Percentiles rank a stretch among this genome's conserved stretches.
phyloP scores from a whole-genome alignment of 176 grass and related monocot species.

The Aegilops umbellulata region DNA sequence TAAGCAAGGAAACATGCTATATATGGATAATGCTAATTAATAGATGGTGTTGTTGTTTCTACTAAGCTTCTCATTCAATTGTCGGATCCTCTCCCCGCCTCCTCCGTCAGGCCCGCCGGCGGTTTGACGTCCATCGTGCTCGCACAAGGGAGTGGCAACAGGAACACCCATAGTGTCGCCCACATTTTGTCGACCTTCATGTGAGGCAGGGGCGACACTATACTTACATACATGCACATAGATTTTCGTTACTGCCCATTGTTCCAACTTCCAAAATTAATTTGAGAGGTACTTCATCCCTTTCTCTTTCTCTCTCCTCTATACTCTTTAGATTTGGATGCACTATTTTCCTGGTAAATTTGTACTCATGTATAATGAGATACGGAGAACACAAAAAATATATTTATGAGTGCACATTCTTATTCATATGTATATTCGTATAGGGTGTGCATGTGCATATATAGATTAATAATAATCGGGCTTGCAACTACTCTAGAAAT shows the following conservation, averaged over 20 bases:
- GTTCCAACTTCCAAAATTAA: not conserved
- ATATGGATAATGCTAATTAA: constrained; percentile 44
- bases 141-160: constrained; percentile 25
- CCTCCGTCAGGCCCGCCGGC: not conserved
- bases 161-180: not conserved
- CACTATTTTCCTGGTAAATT: not conserved
- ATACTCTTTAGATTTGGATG: not conserved
- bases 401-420: not conserved
- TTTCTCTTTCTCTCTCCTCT: too few relatives aligned
- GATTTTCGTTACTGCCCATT: not conserved
- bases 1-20: constrained; percentile 34
- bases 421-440: not conserved
- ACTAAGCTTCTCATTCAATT: not conserved
- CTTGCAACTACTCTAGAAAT: not conserved
- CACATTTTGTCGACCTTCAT: not conserved
- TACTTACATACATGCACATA: not conserved
- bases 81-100: not conserved
- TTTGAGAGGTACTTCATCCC: constrained; percentile 9
- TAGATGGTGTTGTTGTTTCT: not conserved
- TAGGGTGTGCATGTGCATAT: not conserved
- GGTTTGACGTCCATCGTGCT: constrained; percentile 25
- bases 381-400: not conserved
- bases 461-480: not conserved
- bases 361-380: not conserved
- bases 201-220: not conserved